Base-by-base conservation (phyloP, 202 grass and related monocot genomes). In the Alloteropsis angusta region DNA sequence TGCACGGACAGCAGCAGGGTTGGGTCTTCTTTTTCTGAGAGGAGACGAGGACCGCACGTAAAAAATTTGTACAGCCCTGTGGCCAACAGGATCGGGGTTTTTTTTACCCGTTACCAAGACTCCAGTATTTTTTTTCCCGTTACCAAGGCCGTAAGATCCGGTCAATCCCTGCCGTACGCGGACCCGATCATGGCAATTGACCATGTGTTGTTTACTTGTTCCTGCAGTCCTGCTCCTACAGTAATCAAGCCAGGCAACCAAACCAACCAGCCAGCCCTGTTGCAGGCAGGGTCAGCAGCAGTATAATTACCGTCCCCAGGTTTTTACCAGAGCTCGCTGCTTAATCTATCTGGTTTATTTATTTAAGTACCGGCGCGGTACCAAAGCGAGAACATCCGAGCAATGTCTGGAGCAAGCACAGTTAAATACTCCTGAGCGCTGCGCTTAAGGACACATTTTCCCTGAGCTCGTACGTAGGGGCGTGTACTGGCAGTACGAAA, bases 111-210 rank as follows among this genome's bases (percentile, higher is more conserved):
- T 79, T 68, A 46, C 59, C 79, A 12, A 72, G 65, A 4, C 65
- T 9, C 47, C 36, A 50, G 12, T 57, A 4, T 47, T 26, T 57
- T 26, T 26, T 13, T 30, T 30, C 54, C 10, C 5, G 32, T 79
- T 69, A 55, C 68, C 80, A 13, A 73, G 59, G 10, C 66, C 6
- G 59, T 60, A 78, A 79, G 86, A 80, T 75, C 53, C 37, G 53
- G 75, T 68, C 61, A 78, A 79, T 67, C 47, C 22, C 14, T 0
- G 60, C 60, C 42, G 74, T 63, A 49, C 28, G 43, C 12, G 28
- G 74, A 50, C 71, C 58, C 58, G 45, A 63, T 83, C 80, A 45
- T 62, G 48, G 43, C 68, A n/a, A 63, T 79, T 80, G 75, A 80
- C 86, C 75, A 7, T 74, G 59, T 45, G 68, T 23, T 44, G 54